A percentile compares a stretch with the other conserved stretches of the same genome.
Conservation (phyloP, 192 early-diverging fungal genomes). For the Umbelopsis isabellina region DNA sequence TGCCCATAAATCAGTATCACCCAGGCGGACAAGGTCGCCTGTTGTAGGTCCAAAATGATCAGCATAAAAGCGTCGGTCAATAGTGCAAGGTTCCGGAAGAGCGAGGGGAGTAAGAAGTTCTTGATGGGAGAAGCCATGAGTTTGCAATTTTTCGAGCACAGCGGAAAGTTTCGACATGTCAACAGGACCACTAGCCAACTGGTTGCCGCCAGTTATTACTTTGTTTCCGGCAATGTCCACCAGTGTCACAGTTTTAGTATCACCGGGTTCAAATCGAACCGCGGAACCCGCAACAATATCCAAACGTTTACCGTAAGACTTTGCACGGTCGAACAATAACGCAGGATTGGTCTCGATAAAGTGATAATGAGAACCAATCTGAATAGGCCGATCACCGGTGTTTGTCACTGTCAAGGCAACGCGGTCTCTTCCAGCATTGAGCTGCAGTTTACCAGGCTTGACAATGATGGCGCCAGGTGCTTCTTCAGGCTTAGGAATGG, state of each 20-base stretch:
- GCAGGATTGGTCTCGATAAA: constrained; percentile 90
- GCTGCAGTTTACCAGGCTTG: constrained; percentile 65
- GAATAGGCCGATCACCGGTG: constrained; percentile 91
- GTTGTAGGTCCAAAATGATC: constrained; percentile 93
- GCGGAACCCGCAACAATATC: constrained; percentile 95
- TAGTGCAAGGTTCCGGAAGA: constrained; percentile 59
- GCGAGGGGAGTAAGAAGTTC: constrained; percentile 55
- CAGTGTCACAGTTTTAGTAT: constrained; percentile 81
- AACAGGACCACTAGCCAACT: constrained; percentile 75
- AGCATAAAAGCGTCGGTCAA: constrained; percentile 83
- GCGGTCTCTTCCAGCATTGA: constrained; percentile 80
- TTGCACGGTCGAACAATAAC: constrained; percentile 80
- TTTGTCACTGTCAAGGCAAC: constrained; percentile 80
- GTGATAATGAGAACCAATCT: constrained; percentile 97
- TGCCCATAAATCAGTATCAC: constrained; percentile 81
- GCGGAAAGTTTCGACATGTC: constrained; percentile 49
- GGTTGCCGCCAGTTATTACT: constrained; percentile 85
- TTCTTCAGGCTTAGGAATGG: constrained; percentile 43
- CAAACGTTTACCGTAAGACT: constrained; percentile 85
- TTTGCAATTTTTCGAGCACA: constrained; percentile 54
- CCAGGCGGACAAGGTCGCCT: constrained; percentile 87
- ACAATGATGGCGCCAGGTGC: constrained; percentile 73
- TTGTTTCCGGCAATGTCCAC: constrained; percentile 83
- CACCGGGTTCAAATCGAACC: constrained; percentile 96
- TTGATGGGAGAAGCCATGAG: constrained; percentile 65